Evolutionary conservation across 2,329 filamentous ascomycete genomes (phyloP).

Genomic region (Coleophoma cylindrospora): DNA sequence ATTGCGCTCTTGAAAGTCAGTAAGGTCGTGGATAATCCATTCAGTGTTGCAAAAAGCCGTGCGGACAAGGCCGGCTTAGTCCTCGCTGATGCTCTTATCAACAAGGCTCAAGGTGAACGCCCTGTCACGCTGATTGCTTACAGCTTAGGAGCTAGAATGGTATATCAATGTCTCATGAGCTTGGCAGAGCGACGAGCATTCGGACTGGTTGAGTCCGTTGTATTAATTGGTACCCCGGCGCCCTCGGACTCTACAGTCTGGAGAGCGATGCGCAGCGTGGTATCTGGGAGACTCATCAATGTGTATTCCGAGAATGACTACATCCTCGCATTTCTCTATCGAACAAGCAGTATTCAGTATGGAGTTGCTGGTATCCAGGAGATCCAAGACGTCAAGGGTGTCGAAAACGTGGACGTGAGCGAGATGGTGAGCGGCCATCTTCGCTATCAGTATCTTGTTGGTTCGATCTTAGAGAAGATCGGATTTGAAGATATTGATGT

Average conservation of each 20-base stretch:
- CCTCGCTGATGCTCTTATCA: conserved; percentile 77
- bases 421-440: conserved; percentile 64
- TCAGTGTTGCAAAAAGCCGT: conserved; percentile 68
- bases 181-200: conserved; percentile 77
- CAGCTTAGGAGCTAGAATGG: conserved; percentile 74
- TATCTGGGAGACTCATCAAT: conserved; percentile 79
- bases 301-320: conserved; percentile 86
- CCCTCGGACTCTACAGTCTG: conserved; percentile 70
- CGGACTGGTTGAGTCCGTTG: conserved; percentile 76
- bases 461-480: conserved; percentile 60
- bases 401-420: conserved; percentile 57
- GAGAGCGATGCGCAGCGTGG: conserved; percentile 71
- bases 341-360: conserved; percentile 74
- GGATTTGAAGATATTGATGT: conserved; percentile 52
- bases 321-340: conserved; percentile 81
- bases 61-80: conserved; percentile 77
- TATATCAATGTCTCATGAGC: conserved; percentile 74
- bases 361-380: conserved; percentile 81
- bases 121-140: conserved; percentile 79
- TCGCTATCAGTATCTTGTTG: conserved; percentile 63
- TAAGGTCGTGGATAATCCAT: conserved; percentile 74
- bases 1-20: conserved; percentile 62
- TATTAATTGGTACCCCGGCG: conserved; percentile 76
- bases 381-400: conserved; percentile 60
- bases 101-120: conserved; percentile 75